These are phyloP conservation scores for Silene vulgaris DNA, from an alignment of 179 eudicot species.

Conservation along the genomic window DNA sequence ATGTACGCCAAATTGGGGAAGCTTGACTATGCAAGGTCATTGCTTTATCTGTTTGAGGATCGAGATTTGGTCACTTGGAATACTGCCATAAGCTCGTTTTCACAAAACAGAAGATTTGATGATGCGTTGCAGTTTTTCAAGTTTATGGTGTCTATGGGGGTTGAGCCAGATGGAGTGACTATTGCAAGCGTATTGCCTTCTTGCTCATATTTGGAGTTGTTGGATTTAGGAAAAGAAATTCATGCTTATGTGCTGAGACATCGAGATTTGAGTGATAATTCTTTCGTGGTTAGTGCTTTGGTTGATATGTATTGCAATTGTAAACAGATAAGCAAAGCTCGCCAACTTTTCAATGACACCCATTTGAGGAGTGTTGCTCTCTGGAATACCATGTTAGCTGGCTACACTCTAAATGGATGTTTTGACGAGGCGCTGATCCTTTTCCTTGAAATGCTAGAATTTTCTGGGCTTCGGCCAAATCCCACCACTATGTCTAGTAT, in stretches of 20 bases:
- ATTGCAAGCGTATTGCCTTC: constrained; percentile 55
- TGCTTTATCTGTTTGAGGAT: constrained; percentile 38
- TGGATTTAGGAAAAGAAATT: constrained; percentile 38
- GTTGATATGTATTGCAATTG: constrained; percentile 50
- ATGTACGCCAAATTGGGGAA: constrained; percentile 54
- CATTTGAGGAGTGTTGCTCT: constrained; percentile 25
- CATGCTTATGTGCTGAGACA: constrained; percentile 39
- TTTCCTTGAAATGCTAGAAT: constrained; percentile 37
- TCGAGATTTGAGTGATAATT: constrained; percentile 29
- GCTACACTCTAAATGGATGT: constrained; percentile 36
- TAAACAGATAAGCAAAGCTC: constrained; percentile 29
- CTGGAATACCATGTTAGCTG: constrained; percentile 49
- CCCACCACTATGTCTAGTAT: constrained; percentile 42
- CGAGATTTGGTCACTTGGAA: constrained; percentile 61
- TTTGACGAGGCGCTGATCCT: constrained; percentile 38
- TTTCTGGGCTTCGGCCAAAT: constrained; percentile 31
- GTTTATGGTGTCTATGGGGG: constrained; percentile 36
- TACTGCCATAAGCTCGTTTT: constrained; percentile 50
- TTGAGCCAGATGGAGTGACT: constrained; percentile 53
- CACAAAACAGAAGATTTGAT: constrained; percentile 44
- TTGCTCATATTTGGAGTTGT: constrained; percentile 49
- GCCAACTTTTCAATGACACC: constrained; percentile 23
- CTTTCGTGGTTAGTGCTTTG: constrained; percentile 42
- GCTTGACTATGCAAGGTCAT: constrained; percentile 43
- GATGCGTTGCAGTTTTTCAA: constrained; percentile 50